phyloP scores from a whole-genome alignment of 23 red algal species.

The Gracilaria vermiculophylla region DNA sequence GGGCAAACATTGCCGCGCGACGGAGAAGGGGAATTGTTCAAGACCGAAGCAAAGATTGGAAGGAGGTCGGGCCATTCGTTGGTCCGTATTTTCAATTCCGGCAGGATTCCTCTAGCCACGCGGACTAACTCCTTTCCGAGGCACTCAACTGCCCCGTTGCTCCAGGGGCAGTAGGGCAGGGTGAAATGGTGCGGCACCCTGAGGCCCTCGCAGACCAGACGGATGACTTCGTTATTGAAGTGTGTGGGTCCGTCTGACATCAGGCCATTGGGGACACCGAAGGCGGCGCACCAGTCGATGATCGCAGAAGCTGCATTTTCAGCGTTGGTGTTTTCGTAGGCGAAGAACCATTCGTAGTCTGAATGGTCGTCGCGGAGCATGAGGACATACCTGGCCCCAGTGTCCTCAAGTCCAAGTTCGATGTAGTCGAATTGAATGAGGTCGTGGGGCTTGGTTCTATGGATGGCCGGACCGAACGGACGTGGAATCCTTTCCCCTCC shows the following conservation, averaged over 20 bases:
- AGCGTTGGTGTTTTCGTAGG: constrained; percentile 10
- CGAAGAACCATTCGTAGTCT: constrained; percentile 32
- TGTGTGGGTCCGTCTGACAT: constrained; percentile 36
- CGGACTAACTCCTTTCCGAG: background rate
- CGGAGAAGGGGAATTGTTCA: constrained; percentile 22
- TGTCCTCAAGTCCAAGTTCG: background rate
- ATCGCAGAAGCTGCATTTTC: constrained; percentile 1
- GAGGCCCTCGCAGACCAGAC: background rate
- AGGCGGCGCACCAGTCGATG: constrained; percentile 10
- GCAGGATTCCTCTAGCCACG: background rate
- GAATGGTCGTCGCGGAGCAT: constrained; percentile 26
- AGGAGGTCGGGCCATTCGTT: constrained; percentile 8
- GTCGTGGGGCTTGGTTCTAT: constrained; percentile 15
- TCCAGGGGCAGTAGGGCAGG: background rate
- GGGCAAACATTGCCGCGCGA: background rate
- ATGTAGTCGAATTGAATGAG: constrained; percentile 52
- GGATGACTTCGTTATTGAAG: constrained; percentile 32
- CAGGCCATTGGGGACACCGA: background rate
- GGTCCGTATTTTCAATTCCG: background rate
- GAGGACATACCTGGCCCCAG: background rate
- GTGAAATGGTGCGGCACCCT: constrained; percentile 31
- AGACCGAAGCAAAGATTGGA: background rate
- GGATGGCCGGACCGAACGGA: constrained; percentile 8
- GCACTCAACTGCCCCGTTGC: background rate
- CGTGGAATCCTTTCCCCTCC: constrained; percentile 34